Base-by-base conservation (phyloP, 306 rosid genomes). In the Fagus sylvatica region DNA sequence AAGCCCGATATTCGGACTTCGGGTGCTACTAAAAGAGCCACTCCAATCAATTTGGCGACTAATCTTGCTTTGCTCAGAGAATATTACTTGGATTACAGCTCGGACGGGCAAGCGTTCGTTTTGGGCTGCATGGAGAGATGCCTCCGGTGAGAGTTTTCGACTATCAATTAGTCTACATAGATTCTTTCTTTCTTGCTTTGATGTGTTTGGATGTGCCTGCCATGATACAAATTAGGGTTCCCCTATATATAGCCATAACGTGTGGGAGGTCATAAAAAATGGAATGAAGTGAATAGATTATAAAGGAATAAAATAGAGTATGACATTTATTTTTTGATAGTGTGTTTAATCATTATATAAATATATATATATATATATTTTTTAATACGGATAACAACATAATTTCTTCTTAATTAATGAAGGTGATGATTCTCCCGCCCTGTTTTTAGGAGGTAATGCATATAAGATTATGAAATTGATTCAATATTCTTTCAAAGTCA, bases 101-200 rank as follows among this genome's bases (percentile, higher is more conserved):
- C 99, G 88, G 4, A 95, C 94, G 0, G 99, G 98, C 41, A 95
- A 79, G n/a, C 99, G 81, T 49, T 95, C 99, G 76, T 95, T 95
- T 68, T 95, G 98, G 19, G 96, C 90, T 12, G 98, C 98, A 64
- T 95, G 98, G 48, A 92, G 83, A 71, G 97, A 90, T 2, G 98
- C 98, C 75, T 95, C 98, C 11, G 90, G 85, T 13, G 96, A 87
- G 13, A 95, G 93, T 73, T 95, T 95, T 32, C 96, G 80, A 82
- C 91, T 86, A 81, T 95, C 99, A 46, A 95, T 87, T 46, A 95
- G 74, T 56, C 81, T 82, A 40, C 99, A 92, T 0, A 95, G 81
- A 34, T 80, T 87, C 89, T 92, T 95, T 75, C 93, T 86, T 60
- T 91, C 98, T 77, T 88, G 90, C 88, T 95, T 95, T 2, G 96